phyloP scores from a whole-genome alignment of 2,329 filamentous ascomycete genomes.

The Aaosphaeria arxii region DNA sequence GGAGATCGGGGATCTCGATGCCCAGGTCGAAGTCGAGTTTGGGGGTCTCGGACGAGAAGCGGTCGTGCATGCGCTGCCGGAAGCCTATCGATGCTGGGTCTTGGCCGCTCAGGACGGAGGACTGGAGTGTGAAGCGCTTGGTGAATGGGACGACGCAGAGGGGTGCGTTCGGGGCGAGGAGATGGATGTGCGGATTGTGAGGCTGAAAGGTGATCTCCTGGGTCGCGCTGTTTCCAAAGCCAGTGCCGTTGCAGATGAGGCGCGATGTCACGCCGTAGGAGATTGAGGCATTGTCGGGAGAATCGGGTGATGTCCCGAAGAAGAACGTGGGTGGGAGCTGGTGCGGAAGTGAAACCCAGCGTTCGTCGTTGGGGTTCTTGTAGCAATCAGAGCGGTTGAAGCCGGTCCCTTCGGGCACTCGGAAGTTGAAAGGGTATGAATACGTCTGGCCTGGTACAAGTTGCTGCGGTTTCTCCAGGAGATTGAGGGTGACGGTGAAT shows the following conservation, averaged over 20 bases:
- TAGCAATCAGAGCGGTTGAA: conserved; percentile 14
- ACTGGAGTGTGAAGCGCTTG: conserved; percentile 13
- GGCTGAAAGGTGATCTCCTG: conserved; percentile 17
- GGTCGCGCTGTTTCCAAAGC: conserved; percentile 4
- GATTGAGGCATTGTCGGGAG: conserved; percentile 13
- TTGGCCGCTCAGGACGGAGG: conserved; percentile 12
- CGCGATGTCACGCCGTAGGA: conserved; percentile 17
- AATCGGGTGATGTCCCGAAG: not conserved
- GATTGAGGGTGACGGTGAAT: conserved; percentile 13
- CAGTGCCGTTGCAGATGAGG: conserved; percentile 13
- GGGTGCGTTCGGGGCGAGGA: not conserved
- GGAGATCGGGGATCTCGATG: conserved; percentile 12
- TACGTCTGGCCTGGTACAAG: conserved; percentile 11
- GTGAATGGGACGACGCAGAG: conserved; percentile 2
- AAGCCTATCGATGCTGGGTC: conserved; percentile 10
- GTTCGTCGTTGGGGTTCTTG: conserved; percentile 8
- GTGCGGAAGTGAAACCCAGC: conserved; percentile 15
- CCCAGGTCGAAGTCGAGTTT: conserved; percentile 15
- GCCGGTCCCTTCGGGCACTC: conserved; percentile 14
- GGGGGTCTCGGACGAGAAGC: conserved; percentile 18
- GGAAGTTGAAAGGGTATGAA: conserved; percentile 18
- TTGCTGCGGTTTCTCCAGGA: conserved; percentile 7
- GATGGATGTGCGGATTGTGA: conserved; percentile 6
- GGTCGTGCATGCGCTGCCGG: conserved; percentile 17
- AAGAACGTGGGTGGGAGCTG: conserved; percentile 21